phyloP scores from a whole-genome alignment of 2,329 filamentous ascomycete genomes.

The Colletotrichum karsti region DNA sequence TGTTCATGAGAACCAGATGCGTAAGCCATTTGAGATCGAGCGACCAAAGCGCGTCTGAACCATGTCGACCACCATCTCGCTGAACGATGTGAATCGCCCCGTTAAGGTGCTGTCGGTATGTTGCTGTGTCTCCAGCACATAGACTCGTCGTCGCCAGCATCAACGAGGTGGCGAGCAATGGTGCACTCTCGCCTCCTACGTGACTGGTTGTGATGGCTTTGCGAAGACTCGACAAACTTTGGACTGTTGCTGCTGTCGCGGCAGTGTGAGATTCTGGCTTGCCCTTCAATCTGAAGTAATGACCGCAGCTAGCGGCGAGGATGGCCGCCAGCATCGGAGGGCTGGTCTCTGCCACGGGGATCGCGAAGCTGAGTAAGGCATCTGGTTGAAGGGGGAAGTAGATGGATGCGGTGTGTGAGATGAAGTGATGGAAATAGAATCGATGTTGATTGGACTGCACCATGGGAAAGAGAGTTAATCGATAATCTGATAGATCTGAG shows the following conservation, averaged over 20 bases:
- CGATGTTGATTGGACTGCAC: not conserved
- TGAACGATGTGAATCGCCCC: not conserved
- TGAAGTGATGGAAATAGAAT: not conserved
- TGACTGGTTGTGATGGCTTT: not conserved
- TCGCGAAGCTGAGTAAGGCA: not conserved
- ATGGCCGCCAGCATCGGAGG: not conserved
- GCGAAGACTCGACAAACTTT: not conserved
- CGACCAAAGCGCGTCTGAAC: not conserved
- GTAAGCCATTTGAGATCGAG: not conserved
- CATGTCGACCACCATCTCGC: not conserved
- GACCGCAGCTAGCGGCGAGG: not conserved
- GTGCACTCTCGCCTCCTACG: not conserved
- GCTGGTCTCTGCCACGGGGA: not conserved
- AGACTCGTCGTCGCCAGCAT: not conserved
- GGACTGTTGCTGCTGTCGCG: not conserved
- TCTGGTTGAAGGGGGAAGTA: not conserved
- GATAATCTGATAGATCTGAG: not conserved
- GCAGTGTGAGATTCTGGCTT: not conserved
- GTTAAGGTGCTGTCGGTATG: not conserved
- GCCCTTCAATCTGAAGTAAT: not conserved
- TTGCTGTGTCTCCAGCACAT: not conserved
- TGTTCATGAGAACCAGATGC: not conserved
- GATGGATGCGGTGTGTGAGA: not conserved
- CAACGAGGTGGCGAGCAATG: not conserved
- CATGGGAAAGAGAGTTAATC: not conserved